Evolutionary conservation across 2,329 filamentous ascomycete species (phyloP).

Genomic region (Byssochlamys sp.): DNA sequence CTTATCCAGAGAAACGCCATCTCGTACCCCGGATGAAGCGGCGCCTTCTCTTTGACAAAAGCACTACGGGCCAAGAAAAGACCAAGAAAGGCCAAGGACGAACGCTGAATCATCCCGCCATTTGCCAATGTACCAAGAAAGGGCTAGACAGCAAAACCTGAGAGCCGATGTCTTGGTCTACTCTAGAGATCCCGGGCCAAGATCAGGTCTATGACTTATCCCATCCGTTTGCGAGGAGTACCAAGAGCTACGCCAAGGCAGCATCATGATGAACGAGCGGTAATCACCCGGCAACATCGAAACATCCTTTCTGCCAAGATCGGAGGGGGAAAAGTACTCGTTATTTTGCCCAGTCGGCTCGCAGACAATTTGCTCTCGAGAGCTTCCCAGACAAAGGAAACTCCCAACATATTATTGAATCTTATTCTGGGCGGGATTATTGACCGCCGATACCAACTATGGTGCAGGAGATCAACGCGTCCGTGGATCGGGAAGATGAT

Average conservation of each 20-base stretch:
- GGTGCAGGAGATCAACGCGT: neutral
- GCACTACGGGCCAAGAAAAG: neutral
- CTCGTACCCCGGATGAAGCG: too few relatives aligned
- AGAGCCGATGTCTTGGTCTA: neutral
- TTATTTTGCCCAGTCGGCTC: too few relatives aligned
- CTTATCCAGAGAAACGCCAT: too few relatives aligned
- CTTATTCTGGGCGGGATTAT: neutral
- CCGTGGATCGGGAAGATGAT: slow-evolving; percentile 4
- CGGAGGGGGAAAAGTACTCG: too few relatives aligned
- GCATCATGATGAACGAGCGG: too few relatives aligned
- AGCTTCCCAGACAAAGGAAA: too few relatives aligned
- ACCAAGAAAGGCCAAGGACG: neutral
- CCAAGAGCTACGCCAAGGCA: neutral
- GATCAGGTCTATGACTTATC: neutral
- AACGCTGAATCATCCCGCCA: neutral
- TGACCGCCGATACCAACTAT: neutral
- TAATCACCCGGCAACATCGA: too few relatives aligned
- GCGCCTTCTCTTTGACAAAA: neutral
- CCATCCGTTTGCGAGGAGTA: neutral
- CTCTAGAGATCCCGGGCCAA: neutral
- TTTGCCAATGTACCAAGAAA: neutral
- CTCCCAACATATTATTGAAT: too few relatives aligned
- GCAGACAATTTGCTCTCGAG: too few relatives aligned
- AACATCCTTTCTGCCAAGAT: too few relatives aligned
- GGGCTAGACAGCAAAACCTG: neutral